Percentiles rank a stretch among this genome's conserved stretches.
These are phyloP conservation scores for Verruconis gallopava DNA, from an alignment of 2,329 filamentous ascomycete genomes.

Conservation along the genomic window DNA sequence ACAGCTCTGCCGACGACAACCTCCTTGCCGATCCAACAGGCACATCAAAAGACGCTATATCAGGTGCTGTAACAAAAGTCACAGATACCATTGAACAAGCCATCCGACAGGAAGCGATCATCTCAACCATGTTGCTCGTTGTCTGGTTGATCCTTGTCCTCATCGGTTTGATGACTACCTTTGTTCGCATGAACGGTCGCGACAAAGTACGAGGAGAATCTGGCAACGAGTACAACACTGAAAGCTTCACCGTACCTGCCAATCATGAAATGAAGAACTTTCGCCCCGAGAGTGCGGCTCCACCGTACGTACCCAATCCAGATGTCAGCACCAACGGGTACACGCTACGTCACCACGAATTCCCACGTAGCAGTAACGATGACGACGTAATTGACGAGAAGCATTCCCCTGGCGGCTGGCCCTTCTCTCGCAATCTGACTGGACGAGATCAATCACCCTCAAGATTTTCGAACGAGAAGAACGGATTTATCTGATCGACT, in stretches of 20 bases:
- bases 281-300: constrained; percentile 19
- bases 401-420: constrained; percentile 1
- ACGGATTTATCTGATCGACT: constrained; percentile 7
- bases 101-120: constrained; percentile 66
- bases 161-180: constrained; percentile 55
- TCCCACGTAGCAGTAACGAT: constrained; percentile 9
- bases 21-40: constrained; percentile 69
- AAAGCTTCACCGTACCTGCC: constrained; percentile 4
- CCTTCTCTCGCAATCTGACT: constrained; percentile 1
- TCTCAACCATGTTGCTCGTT: constrained; percentile 60
- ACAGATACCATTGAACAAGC: constrained; percentile 51
- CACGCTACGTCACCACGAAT: constrained; percentile 10
- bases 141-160: constrained; percentile 70
- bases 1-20: constrained; percentile 42
- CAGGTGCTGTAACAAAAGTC: constrained; percentile 59
- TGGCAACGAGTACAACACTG: constrained; percentile 27
- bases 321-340: constrained; percentile 15
- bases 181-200: constrained; percentile 45
- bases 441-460: background rate
- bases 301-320: constrained; percentile 14
- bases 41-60: constrained; percentile 69
- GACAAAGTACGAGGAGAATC: constrained; percentile 51
- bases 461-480: constrained; percentile 7
- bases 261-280: constrained; percentile 7
- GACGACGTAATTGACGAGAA: background rate